Evolutionary conservation across 2,329 filamentous ascomycete genomes (phyloP).

Genomic region (Colletotrichum chlorophyti): DNA sequence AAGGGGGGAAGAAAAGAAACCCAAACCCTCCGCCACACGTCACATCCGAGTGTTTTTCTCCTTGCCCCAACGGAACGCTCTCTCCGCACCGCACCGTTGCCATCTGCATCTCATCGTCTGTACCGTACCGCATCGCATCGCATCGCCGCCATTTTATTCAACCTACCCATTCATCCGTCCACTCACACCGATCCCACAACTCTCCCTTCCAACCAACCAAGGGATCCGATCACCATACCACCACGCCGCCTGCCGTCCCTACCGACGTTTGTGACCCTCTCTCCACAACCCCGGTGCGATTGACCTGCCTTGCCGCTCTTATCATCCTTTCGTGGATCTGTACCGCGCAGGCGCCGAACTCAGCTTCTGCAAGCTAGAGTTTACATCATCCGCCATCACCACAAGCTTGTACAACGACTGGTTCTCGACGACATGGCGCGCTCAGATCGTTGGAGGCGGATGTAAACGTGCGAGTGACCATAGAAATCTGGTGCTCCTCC

Average conservation of each 20-base stretch:
- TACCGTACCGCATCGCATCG: background rate
- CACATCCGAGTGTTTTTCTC: background rate
- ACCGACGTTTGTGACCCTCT: background rate
- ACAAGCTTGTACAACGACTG: constrained; percentile 5
- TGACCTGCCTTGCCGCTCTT: too few species aligned
- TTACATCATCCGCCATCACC: constrained; percentile 4
- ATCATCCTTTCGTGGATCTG: background rate
- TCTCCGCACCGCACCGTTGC: constrained; percentile 5
- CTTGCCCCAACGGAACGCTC: constrained; percentile 14
- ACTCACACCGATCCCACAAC: background rate
- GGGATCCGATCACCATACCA: constrained; percentile 10
- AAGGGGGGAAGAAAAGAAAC: too few species aligned
- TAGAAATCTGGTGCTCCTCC: constrained; percentile 23
- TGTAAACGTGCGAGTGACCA: constrained; percentile 27
- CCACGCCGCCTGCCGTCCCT: background rate
- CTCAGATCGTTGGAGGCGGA: constrained; percentile 27
- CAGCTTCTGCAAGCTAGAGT: constrained; percentile 17
- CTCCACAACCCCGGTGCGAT: background rate
- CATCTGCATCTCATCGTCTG: background rate
- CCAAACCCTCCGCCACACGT: background rate
- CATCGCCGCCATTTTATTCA: constrained; percentile 6
- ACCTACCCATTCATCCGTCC: background rate
- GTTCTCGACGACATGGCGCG: constrained; percentile 25
- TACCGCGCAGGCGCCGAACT: constrained; percentile 26
- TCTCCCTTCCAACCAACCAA: constrained; percentile 13